phyloP scores from a whole-genome alignment of 768 basidiomycete species.

The Calocybe cyanea region DNA sequence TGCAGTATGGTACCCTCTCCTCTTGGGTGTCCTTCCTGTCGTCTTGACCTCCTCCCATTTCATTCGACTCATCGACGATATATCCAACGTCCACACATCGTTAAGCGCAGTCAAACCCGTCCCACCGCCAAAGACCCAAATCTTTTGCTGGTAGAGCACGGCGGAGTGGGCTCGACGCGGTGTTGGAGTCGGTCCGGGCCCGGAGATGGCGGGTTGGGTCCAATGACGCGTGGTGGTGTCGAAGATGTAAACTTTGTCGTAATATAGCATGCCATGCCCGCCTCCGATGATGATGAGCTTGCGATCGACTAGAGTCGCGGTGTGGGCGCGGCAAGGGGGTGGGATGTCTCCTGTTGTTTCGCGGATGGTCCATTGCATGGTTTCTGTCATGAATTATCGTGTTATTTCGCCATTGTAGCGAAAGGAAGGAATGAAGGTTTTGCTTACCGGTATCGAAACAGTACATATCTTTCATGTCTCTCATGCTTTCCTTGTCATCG shows the following conservation, averaged over 20 bases:
- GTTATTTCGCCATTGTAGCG: too few relatives aligned
- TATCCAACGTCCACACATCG: slow-evolving; percentile 86
- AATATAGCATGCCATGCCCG: slow-evolving; percentile 79
- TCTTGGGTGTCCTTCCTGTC: slow-evolving; percentile 48
- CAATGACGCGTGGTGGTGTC: slow-evolving; percentile 74
- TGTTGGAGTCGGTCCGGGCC: slow-evolving; percentile 40
- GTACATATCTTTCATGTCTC: slow-evolving; percentile 75
- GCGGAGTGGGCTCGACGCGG: slow-evolving; percentile 88
- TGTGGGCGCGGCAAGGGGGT: slow-evolving; percentile 84
- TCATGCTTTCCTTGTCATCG: slow-evolving; percentile 71
- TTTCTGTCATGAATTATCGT: too few relatives aligned
- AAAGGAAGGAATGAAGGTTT: too few relatives aligned
- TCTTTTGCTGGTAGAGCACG: slow-evolving; percentile 62
- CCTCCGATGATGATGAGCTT: slow-evolving; percentile 85
- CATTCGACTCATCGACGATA: slow-evolving; percentile 29
- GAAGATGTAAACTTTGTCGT: slow-evolving; percentile 77
- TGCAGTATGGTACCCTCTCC: slow-evolving; percentile 88
- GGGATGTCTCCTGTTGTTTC: slow-evolving; percentile 75
- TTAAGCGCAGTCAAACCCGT: slow-evolving; percentile 88
- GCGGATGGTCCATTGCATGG: slow-evolving; percentile 85
- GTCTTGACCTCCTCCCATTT: slow-evolving; percentile 50
- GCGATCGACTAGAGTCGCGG: slow-evolving; percentile 77
- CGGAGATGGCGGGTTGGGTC: slow-evolving; percentile 45
- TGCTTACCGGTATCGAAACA: slow-evolving; percentile 80
- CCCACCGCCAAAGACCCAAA: slow-evolving; percentile 93